Conservation (phyloP, 345 rosid species). For the Rhizophora apiculata region DNA sequence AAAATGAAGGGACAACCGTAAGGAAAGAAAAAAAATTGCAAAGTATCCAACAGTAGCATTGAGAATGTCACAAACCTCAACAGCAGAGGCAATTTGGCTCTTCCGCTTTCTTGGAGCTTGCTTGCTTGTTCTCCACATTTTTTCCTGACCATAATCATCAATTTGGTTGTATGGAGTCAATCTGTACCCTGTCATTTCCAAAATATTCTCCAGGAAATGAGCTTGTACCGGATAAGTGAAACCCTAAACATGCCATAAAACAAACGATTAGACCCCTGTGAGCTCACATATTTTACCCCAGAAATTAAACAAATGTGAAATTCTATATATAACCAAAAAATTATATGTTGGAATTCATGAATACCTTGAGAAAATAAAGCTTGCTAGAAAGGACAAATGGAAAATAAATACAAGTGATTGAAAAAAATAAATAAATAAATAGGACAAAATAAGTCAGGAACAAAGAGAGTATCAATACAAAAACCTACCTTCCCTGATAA, state of each 20-base stretch:
- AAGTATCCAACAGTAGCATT: neutral
- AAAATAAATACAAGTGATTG: neutral
- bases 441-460: neutral
- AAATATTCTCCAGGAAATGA: constrained; percentile 73
- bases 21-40: constrained; percentile 13
- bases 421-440: neutral
- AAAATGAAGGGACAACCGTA: constrained; percentile 11
- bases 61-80: constrained; percentile 56
- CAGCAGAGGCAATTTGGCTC: constrained; percentile 75
- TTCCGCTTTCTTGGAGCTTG: constrained; percentile 82
- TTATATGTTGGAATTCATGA: neutral
- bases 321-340: neutral
- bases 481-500: neutral
- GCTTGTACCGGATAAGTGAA: constrained; percentile 70
- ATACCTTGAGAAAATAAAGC: neutral
- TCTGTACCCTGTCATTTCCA: constrained; percentile 69
- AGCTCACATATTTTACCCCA: neutral
- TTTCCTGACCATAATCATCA: constrained; percentile 94
- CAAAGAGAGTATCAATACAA: neutral
- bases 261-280: constrained; percentile 2
- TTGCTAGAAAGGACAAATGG: neutral
- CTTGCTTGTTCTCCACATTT: constrained; percentile 76
- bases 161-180: constrained; percentile 76
- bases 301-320: neutral
- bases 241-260: constrained; percentile 53